phyloP scores from a whole-genome alignment of 257 asterid species.

The Forsythia suspensa region DNA sequence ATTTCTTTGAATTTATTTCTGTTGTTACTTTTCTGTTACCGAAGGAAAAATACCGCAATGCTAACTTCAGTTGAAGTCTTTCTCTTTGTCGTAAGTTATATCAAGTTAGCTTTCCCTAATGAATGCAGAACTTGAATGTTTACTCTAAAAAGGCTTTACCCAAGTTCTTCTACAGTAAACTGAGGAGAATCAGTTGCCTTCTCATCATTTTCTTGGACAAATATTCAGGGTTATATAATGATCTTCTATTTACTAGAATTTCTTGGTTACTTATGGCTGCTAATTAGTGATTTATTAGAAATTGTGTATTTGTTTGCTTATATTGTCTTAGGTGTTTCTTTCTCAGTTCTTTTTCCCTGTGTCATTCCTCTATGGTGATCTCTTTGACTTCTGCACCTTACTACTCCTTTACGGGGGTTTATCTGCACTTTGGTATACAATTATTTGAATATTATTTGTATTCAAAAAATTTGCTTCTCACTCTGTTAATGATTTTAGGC shows the following conservation, averaged over 20 bases:
- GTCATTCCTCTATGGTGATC: constrained; percentile 13
- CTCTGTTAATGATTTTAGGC: constrained; percentile 52
- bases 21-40: background rate
- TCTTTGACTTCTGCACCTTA: background rate
- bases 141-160: too few species aligned
- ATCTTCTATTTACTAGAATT: background rate
- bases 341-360: constrained; percentile 7
- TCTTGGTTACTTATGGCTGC: background rate
- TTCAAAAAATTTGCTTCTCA: constrained; percentile 20
- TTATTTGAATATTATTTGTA: background rate
- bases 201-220: background rate
- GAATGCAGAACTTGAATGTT: background rate
- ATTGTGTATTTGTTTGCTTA: background rate
- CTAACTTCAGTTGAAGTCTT: background rate
- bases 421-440: background rate
- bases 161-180: background rate
- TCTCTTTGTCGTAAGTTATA: background rate
- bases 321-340: background rate
- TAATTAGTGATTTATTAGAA: background rate
- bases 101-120: background rate
- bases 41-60: background rate
- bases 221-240: background rate
- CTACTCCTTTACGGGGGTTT: background rate
- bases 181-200: background rate
- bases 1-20: background rate